Base-by-base conservation (phyloP, 129 eudicot genomes). In the Flaveria ramosissima region DNA sequence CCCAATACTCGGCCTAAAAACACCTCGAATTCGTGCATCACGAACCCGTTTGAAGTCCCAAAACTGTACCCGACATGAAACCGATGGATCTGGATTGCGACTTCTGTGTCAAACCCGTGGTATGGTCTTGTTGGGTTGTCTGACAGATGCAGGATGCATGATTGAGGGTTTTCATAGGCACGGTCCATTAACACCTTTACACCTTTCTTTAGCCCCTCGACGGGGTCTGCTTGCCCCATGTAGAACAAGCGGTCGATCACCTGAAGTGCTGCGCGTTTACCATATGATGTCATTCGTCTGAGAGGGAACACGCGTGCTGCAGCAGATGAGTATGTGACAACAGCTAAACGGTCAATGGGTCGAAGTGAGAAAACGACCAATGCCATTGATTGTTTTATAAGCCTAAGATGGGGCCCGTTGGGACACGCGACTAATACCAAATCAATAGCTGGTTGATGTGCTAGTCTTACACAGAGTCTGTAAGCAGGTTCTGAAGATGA, bases 281-380 rank as follows among this genome's bases (percentile, higher is more conserved):
- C 98, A 21, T 86, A 87, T 21, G 96, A 79, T 8, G 97, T 90
- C 98, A 93, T 93, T 50, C 98, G 86, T 68, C 88, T 78, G 0
- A 93, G 90, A 6, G 98, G 97, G 80, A 91, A 90, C 21, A 90
- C 85, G 0, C 97, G 90, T 7, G 96, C 89, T 45, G 97, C 98
- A 53, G 89, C 78, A 6, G 92, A 93, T 0, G 98, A 93, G 88
- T 87, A 89, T 26, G 97, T 85, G 51, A 89, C 97, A 23, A 93
- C 90, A 14, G 98, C 96, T 75, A 93, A 67, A 9, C 98, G 89
- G 63, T 93, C 98, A 66, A 85, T 73, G 8, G 97, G 91, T 21
- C 98, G 84, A 26, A 93, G 84, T 14, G 97, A 87, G 72, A 82
- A 87, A 42, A 93, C 96, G 10, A 84, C 98, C 46, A 91, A 72